Base-by-base conservation (phyloP, 2,329 filamentous ascomycete genomes). In the Fusarium zealandicum region DNA sequence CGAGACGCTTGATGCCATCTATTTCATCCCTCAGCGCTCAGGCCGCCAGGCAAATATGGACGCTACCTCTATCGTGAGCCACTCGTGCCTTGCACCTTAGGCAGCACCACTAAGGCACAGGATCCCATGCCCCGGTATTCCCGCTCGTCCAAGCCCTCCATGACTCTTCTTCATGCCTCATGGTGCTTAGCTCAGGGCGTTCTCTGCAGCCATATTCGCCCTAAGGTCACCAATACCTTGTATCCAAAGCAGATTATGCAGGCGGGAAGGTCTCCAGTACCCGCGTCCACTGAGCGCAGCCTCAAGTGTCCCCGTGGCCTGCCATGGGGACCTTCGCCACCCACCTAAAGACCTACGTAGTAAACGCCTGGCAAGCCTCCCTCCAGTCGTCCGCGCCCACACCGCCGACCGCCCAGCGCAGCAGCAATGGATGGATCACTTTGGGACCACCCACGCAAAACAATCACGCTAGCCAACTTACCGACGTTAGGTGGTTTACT, bases 251-350 rank as follows among this genome's bases (percentile, higher is more conserved):
- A 45, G 46, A 45, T 41, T 51, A 49, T 33, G 31, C 35, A 32
- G 31, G 35, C 37, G 18, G 44, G 27, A 39, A 46, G 40, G 28
- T 54, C 38, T 39, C 25, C 28, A 43, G 55, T 52, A 55, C 46
- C 42, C 38, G 27, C 38, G 17, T 30, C 36, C 45, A 54, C 42
- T 49, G 39, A 41, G 33, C 33, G 32, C 36, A 27, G 30, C 28
- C 31, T 52, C 14, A 31, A 44, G 16, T 45, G 38, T 35, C 33
- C 35, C 39, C 31, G 54, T 54, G 54, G 32, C 16, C 39, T 35
- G 43, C 38, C 20, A 37, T 25, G 46, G 50, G 41, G 44, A 40
- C 49, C 46, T 28, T 62, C 18, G 59, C 59, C 59, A 62, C 59
- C 46, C 28, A 40, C 33, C 20, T 48, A 7, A 20, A 30, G 42